phyloP scores from a whole-genome alignment of 2,329 filamentous ascomycete genomes.

The Talaromyces sp. region DNA sequence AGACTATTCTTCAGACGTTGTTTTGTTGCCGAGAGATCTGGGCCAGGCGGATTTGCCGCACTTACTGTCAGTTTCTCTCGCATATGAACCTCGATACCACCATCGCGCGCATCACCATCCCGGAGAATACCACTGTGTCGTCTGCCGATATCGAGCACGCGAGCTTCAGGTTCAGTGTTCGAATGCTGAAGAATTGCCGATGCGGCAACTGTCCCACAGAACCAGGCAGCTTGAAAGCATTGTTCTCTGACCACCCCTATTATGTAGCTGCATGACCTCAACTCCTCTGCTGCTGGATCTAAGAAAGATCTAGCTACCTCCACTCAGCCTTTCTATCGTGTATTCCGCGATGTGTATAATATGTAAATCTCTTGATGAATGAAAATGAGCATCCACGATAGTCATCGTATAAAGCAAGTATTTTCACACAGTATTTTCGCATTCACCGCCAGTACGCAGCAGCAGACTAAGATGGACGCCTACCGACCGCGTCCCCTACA shows the following conservation, averaged over 20 bases:
- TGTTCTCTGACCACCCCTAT: constrained; percentile 5
- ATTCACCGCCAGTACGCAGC: neutral
- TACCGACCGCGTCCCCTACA: neutral
- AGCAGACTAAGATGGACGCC: neutral
- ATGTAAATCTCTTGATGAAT: neutral
- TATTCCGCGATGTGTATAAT: neutral
- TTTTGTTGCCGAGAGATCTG: constrained; percentile 31
- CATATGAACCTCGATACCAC: constrained; percentile 10
- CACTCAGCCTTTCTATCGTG: neutral
- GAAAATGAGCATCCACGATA: neutral
- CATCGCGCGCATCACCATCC: constrained; percentile 3
- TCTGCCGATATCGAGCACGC: neutral
- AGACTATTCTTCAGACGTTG: constrained; percentile 16
- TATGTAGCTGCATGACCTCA: constrained; percentile 4
- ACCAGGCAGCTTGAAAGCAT: constrained; percentile 7
- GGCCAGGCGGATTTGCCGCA: constrained; percentile 40
- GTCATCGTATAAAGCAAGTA: neutral
- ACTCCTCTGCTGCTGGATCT: neutral
- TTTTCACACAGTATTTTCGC: neutral
- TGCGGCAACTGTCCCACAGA: constrained; percentile 9
- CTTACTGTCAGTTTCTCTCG: constrained; percentile 12
- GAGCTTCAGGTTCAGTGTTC: constrained; percentile 4
- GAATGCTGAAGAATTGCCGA: constrained; percentile 7
- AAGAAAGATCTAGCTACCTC: neutral
- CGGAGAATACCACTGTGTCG: neutral